Percentiles rank a stretch among this genome's conserved stretches.
phyloP scores from a whole-genome alignment of 495 filamentous ascomycete species.

The Penicillium roqueforti region DNA sequence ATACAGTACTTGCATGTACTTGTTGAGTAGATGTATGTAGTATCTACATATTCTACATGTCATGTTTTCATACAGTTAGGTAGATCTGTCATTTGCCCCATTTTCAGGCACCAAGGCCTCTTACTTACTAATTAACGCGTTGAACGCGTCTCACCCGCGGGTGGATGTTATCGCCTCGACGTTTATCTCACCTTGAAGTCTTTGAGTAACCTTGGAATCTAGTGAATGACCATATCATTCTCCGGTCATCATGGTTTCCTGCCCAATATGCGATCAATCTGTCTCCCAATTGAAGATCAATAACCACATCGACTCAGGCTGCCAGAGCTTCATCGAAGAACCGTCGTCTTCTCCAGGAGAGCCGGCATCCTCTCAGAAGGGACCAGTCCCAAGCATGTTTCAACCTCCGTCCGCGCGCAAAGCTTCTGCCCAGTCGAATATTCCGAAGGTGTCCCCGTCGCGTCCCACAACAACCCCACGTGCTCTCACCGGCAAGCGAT shows the following conservation, averaged over 20 bases:
- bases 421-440: constrained; percentile 25
- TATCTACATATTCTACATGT: background rate
- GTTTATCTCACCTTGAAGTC: background rate
- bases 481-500: constrained; percentile 35
- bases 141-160: constrained; percentile 9
- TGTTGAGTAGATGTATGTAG: background rate
- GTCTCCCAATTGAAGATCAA: constrained; percentile 81
- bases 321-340: constrained; percentile 55
- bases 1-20: background rate
- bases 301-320: constrained; percentile 83
- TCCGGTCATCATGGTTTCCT: constrained; percentile 61
- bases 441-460: constrained; percentile 18
- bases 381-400: constrained; percentile 68
- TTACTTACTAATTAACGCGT: constrained; percentile 8
- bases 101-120: constrained; percentile 6
- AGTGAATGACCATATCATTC: constrained; percentile 1
- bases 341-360: constrained; percentile 37
- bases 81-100: background rate
- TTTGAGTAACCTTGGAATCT: background rate
- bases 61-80: background rate
- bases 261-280: constrained; percentile 77
- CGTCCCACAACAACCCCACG: constrained; percentile 25
- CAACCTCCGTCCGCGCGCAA: constrained; percentile 59
- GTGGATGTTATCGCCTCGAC: background rate
- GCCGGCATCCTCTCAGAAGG: constrained; percentile 44